These are phyloP conservation scores for Saturnispora diversa DNA, from an alignment of 805 yeast species.

Conservation along the genomic window DNA sequence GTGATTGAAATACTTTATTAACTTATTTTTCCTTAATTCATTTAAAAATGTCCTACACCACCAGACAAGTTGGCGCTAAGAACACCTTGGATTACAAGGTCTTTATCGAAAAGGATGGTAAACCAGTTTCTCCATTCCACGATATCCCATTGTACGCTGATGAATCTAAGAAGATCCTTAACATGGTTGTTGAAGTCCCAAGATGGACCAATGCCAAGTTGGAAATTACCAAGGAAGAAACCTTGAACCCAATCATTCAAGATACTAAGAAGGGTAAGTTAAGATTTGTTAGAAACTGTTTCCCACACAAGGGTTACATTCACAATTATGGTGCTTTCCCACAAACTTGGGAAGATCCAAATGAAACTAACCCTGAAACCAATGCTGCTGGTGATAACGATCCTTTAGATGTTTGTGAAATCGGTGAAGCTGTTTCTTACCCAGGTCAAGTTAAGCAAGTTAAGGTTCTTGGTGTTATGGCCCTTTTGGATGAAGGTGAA, in stretches of 20 bases:
- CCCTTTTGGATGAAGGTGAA: slow-evolving; percentile 87
- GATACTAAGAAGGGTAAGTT: slow-evolving; percentile 96
- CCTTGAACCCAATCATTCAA: slow-evolving; percentile 89
- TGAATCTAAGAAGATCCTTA: slow-evolving; percentile 78
- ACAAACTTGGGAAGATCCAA: slow-evolving; percentile 82
- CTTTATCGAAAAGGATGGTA: slow-evolving; percentile 86
- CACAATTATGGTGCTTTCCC: slow-evolving; percentile 99
- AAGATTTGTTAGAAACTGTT: slow-evolving; percentile 92
- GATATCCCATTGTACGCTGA: slow-evolving; percentile 90
- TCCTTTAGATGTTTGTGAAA: slow-evolving; percentile 81
- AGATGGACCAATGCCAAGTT: slow-evolving; percentile 98
- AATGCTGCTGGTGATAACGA: slow-evolving; percentile 73
- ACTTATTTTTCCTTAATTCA: background rate
- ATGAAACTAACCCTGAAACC: slow-evolving; percentile 54
- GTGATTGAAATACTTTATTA: too few relatives aligned
- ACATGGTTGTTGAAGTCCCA: slow-evolving; percentile 87
- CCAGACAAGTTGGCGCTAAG: slow-evolving; percentile 93
- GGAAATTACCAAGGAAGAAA: slow-evolving; percentile 80
- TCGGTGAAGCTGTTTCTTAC: slow-evolving; percentile 57
- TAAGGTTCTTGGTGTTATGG: slow-evolving; percentile 89
- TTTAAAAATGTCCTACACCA: slow-evolving; percentile 60
- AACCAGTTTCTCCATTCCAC: slow-evolving; percentile 93
- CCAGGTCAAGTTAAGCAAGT: slow-evolving; percentile 79
- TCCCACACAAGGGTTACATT: slow-evolving; percentile 98
- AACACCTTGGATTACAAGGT: slow-evolving; percentile 91